Evolutionary conservation across 1,284 basidiomycete genomes (phyloP), one percentile per base, ranked within the genome.

Genomic region (Sphagnurus paluster): DNA sequence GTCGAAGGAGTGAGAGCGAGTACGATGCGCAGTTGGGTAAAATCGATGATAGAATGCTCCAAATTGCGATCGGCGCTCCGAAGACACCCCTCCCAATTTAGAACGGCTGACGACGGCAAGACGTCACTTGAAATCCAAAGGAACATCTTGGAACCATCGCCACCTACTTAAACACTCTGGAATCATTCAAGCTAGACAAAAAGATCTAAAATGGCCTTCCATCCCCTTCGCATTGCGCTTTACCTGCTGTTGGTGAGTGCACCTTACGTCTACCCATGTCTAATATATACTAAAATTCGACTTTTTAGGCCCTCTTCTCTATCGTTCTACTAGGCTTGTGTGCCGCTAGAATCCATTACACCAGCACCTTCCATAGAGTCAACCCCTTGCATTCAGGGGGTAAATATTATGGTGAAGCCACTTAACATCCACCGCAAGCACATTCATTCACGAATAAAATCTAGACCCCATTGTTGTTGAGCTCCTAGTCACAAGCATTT

Each of bases 391-490:
- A 58, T 7, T 24, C 29, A 1, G 39, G 39, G 17, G 50, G 35
- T 3, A 47, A 55, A 25, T 69, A 62, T 45, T 67, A 65, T 49
- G 64, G 69, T 68, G 36, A 14, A 60, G 49, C 1, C 6, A 11
- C 13, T 5, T 16, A 10, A 6, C 17, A 20, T n/a, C 30, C 4
- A 3, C 4, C 32, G 11, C 23, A 30, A 6, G 7, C 1, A 7
- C 2, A 5, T 16, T 5, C 26, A 5, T 8, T 16, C 47, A 11
- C 47, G 17, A 1, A n/a, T 1, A 13, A 20, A 7, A 29, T 16
- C 0, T 34, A 71, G 70, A 68, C 16, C 62, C 67, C 1, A 60
- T 61, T 21, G 57, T 69, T 9, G 65, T 63, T 0, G 68, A 69
- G 42, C 46, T 72, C 10, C 54, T 72, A 9, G 62, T 62, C 10